Evolutionary conservation across 108 stramenopile species (phyloP).

Genomic region (Fistulifera pelliculosa): DNA sequence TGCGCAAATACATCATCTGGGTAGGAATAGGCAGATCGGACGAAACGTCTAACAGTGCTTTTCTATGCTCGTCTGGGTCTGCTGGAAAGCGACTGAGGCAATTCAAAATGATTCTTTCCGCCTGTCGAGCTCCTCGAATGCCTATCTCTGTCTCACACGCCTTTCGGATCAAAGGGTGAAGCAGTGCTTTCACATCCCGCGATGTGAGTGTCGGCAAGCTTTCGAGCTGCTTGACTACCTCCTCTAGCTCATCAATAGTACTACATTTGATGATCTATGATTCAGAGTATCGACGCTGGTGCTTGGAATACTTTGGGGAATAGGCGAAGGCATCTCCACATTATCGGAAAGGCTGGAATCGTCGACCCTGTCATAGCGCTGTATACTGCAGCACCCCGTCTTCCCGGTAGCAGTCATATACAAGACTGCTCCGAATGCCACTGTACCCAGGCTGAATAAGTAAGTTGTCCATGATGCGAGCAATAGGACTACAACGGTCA

Average conservation of each 20-base stretch:
- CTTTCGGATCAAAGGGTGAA: slow-evolving; percentile 1
- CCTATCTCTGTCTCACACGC: background rate
- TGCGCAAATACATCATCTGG: background rate
- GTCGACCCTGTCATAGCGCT: too few species aligned
- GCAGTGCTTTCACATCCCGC: background rate
- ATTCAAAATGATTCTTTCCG: slow-evolving; percentile 6
- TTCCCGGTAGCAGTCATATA: too few species aligned
- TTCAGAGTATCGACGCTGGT: too few species aligned
- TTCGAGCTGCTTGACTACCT: background rate
- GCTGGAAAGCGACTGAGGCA: slow-evolving; percentile 1
- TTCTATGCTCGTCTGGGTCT: background rate
- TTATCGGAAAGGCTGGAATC: too few species aligned
- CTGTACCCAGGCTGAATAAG: slow-evolving; percentile 14
- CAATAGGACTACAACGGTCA: slow-evolving; percentile 22
- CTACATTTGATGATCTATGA: too few species aligned
- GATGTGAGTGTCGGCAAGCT: background rate
- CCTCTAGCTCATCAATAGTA: slow-evolving; percentile 1
- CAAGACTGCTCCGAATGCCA: too few species aligned
- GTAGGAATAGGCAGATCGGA: background rate
- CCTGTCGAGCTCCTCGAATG: background rate
- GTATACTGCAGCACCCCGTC: too few species aligned
- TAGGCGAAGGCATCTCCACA: too few species aligned
- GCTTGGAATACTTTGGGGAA: too few species aligned
- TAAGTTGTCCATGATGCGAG: slow-evolving; percentile 34
- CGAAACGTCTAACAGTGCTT: background rate